A percentile compares a stretch with the other conserved stretches of the same genome.
These are phyloP conservation scores for Aspergillus funiculosus DNA, from an alignment of 495 filamentous ascomycete species.

Conservation along the genomic window DNA sequence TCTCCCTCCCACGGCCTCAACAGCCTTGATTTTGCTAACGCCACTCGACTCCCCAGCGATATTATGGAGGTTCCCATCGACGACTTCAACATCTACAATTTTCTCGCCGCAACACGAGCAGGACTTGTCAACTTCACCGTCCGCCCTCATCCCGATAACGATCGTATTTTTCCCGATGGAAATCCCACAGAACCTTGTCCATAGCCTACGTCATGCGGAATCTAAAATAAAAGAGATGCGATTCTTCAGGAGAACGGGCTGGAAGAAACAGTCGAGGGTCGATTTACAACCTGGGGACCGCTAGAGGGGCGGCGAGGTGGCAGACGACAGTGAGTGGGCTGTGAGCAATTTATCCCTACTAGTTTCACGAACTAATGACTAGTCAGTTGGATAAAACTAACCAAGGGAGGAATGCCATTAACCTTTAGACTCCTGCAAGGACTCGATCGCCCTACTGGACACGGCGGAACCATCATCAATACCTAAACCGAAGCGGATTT, in stretches of 20 bases:
- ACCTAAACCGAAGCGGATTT: slow-evolving; percentile 1
- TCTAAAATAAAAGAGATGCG: no score
- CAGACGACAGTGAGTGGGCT: no score
- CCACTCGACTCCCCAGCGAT: slow-evolving; percentile 17
- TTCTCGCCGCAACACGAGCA: slow-evolving; percentile 13
- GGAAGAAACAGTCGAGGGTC: no score
- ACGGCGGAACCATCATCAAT: neutral
- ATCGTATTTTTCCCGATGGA: slow-evolving; percentile 6
- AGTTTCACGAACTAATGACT: no score
- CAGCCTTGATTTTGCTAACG: slow-evolving; percentile 33
- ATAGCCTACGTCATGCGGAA: slow-evolving; percentile 11
- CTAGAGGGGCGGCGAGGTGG: no score
- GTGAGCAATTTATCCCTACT: no score
- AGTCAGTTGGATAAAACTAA: no score
- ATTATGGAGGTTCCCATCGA: neutral
- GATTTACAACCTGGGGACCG: no score
- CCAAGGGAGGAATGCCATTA: no score
- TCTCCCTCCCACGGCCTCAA: slow-evolving; percentile 38
- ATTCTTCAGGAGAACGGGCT: no score
- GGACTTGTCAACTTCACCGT: neutral
- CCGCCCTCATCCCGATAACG: slow-evolving; percentile 5
- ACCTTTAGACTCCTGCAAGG: no score
- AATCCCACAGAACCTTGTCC: slow-evolving; percentile 3
- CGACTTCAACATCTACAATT: slow-evolving; percentile 8
- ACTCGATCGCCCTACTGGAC: no score